These are phyloP conservation scores for Cyclocybe cylindracea DNA, from an alignment of 768 basidiomycete genomes.

Conservation along the genomic window DNA sequence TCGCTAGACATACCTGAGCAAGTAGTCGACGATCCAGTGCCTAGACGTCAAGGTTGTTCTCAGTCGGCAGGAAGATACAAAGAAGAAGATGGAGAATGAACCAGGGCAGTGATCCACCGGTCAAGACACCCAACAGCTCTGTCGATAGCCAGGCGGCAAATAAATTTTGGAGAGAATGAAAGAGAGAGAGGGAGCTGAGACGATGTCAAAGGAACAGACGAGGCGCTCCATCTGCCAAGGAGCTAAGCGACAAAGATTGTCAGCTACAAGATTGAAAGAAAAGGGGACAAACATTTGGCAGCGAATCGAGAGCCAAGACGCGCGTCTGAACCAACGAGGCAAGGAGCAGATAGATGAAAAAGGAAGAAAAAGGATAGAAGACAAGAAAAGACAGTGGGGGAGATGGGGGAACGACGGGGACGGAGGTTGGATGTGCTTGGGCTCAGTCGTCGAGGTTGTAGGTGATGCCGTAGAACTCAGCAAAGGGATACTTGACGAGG, in stretches of 20 bases:
- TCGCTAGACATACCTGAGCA: too few species aligned
- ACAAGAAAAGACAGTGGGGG: background rate
- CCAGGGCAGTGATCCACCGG: too few species aligned
- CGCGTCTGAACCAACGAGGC: background rate
- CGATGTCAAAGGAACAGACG: background rate
- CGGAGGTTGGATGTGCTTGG: background rate
- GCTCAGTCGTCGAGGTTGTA: too few species aligned
- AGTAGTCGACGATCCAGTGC: too few species aligned
- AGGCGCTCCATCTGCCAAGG: background rate
- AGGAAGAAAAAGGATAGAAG: background rate
- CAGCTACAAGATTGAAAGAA: background rate
- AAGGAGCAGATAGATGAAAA: background rate
- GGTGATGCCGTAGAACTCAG: too few species aligned
- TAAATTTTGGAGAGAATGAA: too few species aligned
- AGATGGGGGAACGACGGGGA: background rate
- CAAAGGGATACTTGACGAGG: slow-evolving; percentile 48
- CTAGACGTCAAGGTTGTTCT: too few species aligned
- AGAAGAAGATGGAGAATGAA: too few species aligned
- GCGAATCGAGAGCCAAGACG: background rate
- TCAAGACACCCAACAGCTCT: too few species aligned
- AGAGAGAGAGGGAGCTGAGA: too few species aligned
- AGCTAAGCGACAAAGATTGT: background rate
- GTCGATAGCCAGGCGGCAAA: too few species aligned
- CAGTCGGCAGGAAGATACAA: too few species aligned
- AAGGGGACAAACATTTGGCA: background rate